Evolutionary conservation across 1,284 basidiomycete genomes (phyloP).

Genomic region (Leccinum pachyderme): DNA sequence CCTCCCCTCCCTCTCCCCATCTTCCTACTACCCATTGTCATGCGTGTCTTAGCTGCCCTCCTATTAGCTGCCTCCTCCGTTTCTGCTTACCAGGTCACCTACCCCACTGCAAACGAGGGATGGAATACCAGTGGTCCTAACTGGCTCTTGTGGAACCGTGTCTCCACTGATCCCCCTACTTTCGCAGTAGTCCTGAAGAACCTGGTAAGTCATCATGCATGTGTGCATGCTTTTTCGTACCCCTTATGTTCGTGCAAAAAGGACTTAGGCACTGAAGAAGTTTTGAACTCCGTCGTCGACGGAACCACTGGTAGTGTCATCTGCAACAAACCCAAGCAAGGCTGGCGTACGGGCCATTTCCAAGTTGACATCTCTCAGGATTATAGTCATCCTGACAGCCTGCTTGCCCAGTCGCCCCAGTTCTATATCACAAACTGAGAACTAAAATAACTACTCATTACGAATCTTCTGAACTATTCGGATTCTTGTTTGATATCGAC

Average conservation of each 20-base stretch:
- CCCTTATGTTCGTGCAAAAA: no score
- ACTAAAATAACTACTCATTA: not conserved
- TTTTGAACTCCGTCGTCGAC: not conserved
- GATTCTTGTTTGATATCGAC: not conserved
- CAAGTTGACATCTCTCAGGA: not conserved
- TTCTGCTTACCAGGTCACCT: not conserved
- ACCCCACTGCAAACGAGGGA: not conserved
- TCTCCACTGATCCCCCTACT: not conserved
- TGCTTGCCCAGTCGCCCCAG: not conserved
- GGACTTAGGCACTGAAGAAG: not conserved
- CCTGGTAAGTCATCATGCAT: not conserved
- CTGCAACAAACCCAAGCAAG: not conserved
- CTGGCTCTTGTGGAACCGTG: not conserved
- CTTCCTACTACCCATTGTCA: not conserved
- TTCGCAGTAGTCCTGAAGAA: not conserved
- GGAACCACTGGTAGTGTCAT: not conserved
- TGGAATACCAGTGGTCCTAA: not conserved
- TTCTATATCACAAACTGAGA: not conserved
- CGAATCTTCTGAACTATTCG: not conserved
- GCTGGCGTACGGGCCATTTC: not conserved
- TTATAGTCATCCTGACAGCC: not conserved
- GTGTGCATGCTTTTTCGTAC: not conserved
- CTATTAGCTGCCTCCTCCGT: not conserved
- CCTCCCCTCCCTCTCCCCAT: not conserved
- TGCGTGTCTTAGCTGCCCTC: not conserved